Conservation (phyloP, 2,329 filamentous ascomycete species). For the Incumbomyces delicatus region DNA sequence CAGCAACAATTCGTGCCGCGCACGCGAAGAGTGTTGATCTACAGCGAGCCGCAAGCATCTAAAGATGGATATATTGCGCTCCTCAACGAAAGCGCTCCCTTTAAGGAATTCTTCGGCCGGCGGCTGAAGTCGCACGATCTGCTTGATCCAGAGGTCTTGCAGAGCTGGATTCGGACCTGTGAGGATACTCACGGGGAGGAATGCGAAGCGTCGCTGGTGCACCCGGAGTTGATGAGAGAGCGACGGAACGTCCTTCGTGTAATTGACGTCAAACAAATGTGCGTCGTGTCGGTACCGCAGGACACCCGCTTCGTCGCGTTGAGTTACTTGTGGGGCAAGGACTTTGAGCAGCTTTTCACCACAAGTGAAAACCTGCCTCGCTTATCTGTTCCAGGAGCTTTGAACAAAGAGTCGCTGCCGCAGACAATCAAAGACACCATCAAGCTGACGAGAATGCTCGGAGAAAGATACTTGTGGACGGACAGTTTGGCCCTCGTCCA, state of each 20-base stretch:
- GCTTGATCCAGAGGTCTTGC: slow-evolving; percentile 15
- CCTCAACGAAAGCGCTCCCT: slow-evolving; percentile 19
- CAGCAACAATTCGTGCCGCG: slow-evolving; percentile 14
- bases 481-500: slow-evolving; percentile 21
- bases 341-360: slow-evolving; percentile 20
- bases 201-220: slow-evolving; percentile 21
- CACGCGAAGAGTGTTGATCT: slow-evolving; percentile 19
- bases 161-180: slow-evolving; percentile 17
- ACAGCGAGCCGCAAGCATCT: slow-evolving; percentile 21
- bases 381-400: slow-evolving; percentile 16
- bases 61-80: slow-evolving; percentile 23
- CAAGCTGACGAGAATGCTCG: slow-evolving; percentile 18
- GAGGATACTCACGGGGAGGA: slow-evolving; percentile 17
- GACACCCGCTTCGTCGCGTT: slow-evolving; percentile 19
- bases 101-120: slow-evolving; percentile 18
- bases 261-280: slow-evolving; percentile 21
- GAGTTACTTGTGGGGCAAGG: slow-evolving; percentile 23
- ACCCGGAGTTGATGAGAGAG: slow-evolving; percentile 14
- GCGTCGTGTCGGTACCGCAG: slow-evolving; percentile 15
- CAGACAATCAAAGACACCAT: slow-evolving; percentile 22
- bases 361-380: slow-evolving; percentile 18
- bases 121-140: slow-evolving; percentile 17
- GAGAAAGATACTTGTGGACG: slow-evolving; percentile 21
- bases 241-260: slow-evolving; percentile 17
- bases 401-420: slow-evolving; percentile 19